Conservation (phyloP, 176 grass and related monocot genomes). For the Triticum dicoccoides region DNA sequence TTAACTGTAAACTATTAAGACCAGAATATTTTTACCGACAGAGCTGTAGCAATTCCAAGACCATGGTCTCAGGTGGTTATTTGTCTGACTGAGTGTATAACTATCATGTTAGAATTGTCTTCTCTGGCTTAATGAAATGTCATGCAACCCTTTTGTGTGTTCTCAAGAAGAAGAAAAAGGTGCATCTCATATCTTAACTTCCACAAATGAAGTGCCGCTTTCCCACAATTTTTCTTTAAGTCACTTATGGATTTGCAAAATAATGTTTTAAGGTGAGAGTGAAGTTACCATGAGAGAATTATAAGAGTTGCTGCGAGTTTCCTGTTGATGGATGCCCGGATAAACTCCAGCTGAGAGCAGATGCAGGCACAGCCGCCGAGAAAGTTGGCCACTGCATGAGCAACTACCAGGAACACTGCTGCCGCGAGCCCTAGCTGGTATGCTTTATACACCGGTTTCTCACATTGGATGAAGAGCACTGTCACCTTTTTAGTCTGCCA, state of each 20-base stretch:
- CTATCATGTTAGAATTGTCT: background rate
- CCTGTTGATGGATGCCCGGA: constrained; percentile 65
- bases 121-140: background rate
- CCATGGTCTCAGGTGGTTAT: background rate
- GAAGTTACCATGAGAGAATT: constrained; percentile 73
- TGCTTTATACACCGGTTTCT: constrained; percentile 65
- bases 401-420: constrained; percentile 59
- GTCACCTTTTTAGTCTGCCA: constrained; percentile 57
- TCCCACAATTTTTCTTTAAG: background rate
- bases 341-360: constrained; percentile 70
- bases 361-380: constrained; percentile 82
- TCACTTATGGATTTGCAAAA: background rate
- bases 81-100: background rate
- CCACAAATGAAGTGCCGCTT: background rate
- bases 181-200: background rate
- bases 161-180: background rate
- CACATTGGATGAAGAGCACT: constrained; percentile 83
- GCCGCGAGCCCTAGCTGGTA: constrained; percentile 85
- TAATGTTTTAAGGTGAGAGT: background rate
- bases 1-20: background rate
- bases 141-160: background rate
- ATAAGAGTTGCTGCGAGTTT: constrained; percentile 68
- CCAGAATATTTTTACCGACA: background rate
- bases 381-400: constrained; percentile 73
- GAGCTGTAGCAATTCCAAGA: background rate